Evolutionary conservation across 345 rosid genomes (phyloP), one percentile per base, ranked within the genome.

Genomic region (Erucastrum elatum): DNA sequence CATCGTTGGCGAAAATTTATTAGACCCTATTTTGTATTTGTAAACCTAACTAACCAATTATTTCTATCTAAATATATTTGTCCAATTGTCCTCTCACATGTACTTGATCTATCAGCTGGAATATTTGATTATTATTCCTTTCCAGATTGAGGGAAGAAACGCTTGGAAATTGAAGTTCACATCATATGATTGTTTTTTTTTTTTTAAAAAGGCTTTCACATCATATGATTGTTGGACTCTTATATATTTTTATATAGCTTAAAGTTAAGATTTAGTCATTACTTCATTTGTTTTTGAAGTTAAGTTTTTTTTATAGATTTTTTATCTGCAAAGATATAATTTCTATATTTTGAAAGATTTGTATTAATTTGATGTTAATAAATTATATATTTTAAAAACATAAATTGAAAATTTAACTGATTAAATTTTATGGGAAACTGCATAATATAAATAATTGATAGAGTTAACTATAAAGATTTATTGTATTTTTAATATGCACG

Each of bases 1-100:
- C 71, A 77, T 77, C 64, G 70, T 77, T 71, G 17, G 30, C 13
- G n/a, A 71, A 39, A 37, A 46, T 21, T 46, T 51, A 15, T 13
- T 51, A 51, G 58, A 41, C 2, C 49, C 49, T 15, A 5, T 51
- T 44, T 49, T 15, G 6, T 35, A 9, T 51, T 77, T 6, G 6
- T 39, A 11, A 64, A 35, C 37, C 76, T 64, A 77, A 77, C 70
- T 16, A 16, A 29, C 76, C 59, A 70, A 55, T 77, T 37, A 71
- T 21, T 21, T 21, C 21, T 21, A 21, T 21, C 21, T 21, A 21
- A 21, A 21, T 21, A 21, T 21, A 62, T 63, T 12, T 35, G 58
- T 53, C 33, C 25, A 69, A 65, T 71, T 65, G 67, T 66, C 76
- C 25, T 66, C 68, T 71, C 76, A 71, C 80, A 70, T 77, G 75